Evolutionary conservation across 768 basidiomycete genomes (phyloP).

Genomic region (Kwoniella botswanensis): DNA sequence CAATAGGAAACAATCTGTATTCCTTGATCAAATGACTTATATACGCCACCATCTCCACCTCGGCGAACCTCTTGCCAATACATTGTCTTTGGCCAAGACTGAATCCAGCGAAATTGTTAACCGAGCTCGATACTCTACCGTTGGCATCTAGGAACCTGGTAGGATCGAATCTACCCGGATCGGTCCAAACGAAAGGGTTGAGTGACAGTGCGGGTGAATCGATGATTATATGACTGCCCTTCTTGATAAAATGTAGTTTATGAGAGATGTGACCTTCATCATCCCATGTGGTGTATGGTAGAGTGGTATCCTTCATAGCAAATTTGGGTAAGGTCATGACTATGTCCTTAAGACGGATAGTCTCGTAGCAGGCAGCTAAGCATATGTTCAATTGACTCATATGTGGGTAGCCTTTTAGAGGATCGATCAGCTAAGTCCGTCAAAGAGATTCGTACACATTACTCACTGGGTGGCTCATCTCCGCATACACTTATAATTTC

Average conservation of each 20-base stretch:
- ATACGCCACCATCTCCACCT: slow-evolving; percentile 35
- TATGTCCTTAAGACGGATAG: slow-evolving; percentile 36
- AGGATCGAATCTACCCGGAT: neutral
- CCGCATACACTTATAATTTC: slow-evolving; percentile 37
- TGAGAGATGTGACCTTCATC: slow-evolving; percentile 13
- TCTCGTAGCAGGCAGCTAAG: slow-evolving; percentile 30
- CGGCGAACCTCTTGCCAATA: slow-evolving; percentile 43
- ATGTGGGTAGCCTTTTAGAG: slow-evolving; percentile 28
- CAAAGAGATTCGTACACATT: too few relatives aligned
- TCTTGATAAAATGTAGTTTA: slow-evolving; percentile 25
- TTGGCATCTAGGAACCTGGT: neutral
- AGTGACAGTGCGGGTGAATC: slow-evolving; percentile 28
- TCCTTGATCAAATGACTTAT: slow-evolving; percentile 24
- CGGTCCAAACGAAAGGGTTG: slow-evolving; percentile 33
- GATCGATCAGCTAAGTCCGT: too few relatives aligned
- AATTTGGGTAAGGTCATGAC: slow-evolving; percentile 39
- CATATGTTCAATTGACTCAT: slow-evolving; percentile 22
- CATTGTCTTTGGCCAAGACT: slow-evolving; percentile 29
- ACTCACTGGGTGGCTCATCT: slow-evolving; percentile 32
- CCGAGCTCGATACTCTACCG: neutral
- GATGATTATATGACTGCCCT: slow-evolving; percentile 34
- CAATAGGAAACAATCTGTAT: slow-evolving; percentile 21
- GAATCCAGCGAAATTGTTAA: slow-evolving; percentile 28
- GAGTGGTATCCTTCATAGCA: slow-evolving; percentile 20
- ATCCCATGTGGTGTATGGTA: slow-evolving; percentile 43